phyloP scores from a whole-genome alignment of 2,329 filamentous ascomycete species.

The Dactylellina parvicollis region DNA sequence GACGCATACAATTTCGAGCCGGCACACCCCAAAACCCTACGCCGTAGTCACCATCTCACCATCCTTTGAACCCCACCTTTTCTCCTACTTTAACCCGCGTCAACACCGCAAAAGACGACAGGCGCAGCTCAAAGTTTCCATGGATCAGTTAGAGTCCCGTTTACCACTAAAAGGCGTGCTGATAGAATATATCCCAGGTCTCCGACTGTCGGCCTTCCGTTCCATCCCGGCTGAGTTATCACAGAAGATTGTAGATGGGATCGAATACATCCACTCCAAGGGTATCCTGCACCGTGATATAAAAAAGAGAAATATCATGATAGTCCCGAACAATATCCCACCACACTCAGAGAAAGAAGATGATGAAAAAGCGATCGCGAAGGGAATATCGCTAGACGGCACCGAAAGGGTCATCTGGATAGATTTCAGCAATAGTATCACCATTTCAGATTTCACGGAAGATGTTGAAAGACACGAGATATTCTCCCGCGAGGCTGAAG shows the following conservation, averaged over 20 bases:
- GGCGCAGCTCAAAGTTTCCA: constrained; percentile 1
- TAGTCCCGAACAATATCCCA: constrained; percentile 8
- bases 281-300: constrained; percentile 38
- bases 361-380: not conserved
- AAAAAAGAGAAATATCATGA: constrained; percentile 41
- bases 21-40: constrained; percentile 11
- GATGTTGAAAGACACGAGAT: not conserved
- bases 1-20: not conserved
- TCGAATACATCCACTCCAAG: constrained; percentile 17
- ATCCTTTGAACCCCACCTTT: constrained; percentile 23
- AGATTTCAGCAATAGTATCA: constrained; percentile 49
- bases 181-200: constrained; percentile 37
- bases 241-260: constrained; percentile 32
- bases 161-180: constrained; percentile 35
- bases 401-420: constrained; percentile 44
- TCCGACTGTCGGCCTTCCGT: constrained; percentile 26
- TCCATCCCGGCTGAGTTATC: constrained; percentile 14
- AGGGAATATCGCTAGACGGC: constrained; percentile 15
- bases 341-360: not conserved
- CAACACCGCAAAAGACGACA: constrained; percentile 27
- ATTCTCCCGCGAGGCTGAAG: not conserved
- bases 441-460: constrained; percentile 6
- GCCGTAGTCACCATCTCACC: constrained; percentile 25
- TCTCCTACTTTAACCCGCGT: not conserved
- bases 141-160: not conserved